These are phyloP conservation scores for Leishmania turanica DNA, from an alignment of 208 protist species.

Conservation along the genomic window DNA sequence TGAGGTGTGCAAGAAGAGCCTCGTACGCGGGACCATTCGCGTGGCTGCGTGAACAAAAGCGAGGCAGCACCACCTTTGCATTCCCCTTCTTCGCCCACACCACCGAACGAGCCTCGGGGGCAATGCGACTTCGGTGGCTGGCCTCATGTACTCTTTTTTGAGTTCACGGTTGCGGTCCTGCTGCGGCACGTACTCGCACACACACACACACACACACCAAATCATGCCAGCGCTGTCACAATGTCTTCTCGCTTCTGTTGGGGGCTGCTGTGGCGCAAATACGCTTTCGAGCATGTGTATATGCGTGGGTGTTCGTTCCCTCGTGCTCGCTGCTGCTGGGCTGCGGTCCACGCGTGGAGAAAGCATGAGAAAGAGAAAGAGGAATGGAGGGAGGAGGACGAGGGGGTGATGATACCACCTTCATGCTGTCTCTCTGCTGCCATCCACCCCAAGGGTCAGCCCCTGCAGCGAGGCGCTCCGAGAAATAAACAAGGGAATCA, in stretches of 20 bases:
- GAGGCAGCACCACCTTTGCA: neutral
- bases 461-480: neutral
- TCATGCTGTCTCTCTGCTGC: too few species aligned
- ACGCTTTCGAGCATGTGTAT: neutral
- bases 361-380: neutral
- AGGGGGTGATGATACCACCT: neutral
- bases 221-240: neutral
- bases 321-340: neutral
- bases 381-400: neutral
- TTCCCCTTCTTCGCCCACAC: neutral
- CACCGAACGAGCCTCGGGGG: neutral
- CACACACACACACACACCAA: neutral
- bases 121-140: neutral
- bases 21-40: neutral
- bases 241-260: neutral
- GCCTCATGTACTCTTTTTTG: neutral
- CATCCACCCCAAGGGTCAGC: neutral
- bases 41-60: neutral
- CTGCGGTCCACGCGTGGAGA: neutral
- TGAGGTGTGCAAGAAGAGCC: neutral
- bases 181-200: neutral
- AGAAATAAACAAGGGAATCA: neutral
- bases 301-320: neutral
- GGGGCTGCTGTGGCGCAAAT: neutral
- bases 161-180: neutral